These are phyloP conservation scores for Syzygium aqueum DNA, from an alignment of 345 rosid genomes.

Conservation along the genomic window DNA sequence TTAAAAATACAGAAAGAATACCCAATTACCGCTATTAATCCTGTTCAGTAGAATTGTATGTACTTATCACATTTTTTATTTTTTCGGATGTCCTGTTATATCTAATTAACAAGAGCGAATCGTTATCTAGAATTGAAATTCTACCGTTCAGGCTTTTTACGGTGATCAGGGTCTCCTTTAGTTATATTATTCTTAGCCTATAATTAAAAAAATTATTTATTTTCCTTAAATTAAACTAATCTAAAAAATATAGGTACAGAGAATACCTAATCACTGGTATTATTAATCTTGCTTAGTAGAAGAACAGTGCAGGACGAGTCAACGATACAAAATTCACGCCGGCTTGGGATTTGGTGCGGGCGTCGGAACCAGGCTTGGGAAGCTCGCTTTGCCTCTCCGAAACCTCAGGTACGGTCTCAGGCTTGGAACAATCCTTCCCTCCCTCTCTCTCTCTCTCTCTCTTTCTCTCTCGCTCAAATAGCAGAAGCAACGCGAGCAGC, in stretches of 20 bases:
- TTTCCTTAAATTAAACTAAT: background rate
- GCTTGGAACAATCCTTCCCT: constrained; percentile 19
- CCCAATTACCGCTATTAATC: background rate
- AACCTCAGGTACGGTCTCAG: constrained; percentile 48
- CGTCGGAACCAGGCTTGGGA: constrained; percentile 49
- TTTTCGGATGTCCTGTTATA: background rate
- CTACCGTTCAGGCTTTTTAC: background rate
- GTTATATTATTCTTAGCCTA: background rate
- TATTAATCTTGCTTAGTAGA: background rate
- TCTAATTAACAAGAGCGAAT: background rate
- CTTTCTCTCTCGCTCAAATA: background rate
- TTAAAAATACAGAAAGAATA: too few species aligned
- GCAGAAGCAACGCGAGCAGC: background rate
- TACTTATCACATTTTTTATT: background rate
- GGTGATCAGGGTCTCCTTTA: background rate
- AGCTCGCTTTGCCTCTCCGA: background rate
- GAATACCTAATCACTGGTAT: background rate
- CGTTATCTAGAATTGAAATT: background rate
- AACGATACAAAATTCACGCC: constrained; percentile 1
- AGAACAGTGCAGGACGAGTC: background rate
- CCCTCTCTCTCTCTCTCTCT: background rate
- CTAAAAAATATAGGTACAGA: background rate
- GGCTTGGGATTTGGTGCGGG: constrained; percentile 32
- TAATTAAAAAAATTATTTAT: background rate
- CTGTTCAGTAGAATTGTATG: too few species aligned